These are phyloP conservation scores for Cocos nucifera DNA, from an alignment of 176 grass and related monocot species.

Conservation along the genomic window DNA sequence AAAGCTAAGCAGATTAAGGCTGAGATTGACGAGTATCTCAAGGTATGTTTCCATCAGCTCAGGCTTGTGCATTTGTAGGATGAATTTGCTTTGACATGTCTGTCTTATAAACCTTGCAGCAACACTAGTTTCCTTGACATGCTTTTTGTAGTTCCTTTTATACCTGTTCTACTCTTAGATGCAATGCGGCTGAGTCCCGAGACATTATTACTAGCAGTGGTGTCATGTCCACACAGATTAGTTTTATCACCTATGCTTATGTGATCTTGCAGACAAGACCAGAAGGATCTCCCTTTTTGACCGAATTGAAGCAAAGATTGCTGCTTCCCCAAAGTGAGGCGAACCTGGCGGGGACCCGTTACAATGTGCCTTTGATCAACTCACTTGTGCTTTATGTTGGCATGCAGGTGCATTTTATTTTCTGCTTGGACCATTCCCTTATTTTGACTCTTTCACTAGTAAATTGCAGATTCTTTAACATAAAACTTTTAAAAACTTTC, in stretches of 20 bases:
- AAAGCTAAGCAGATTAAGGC: constrained; percentile 83
- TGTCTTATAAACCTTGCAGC: too few species aligned
- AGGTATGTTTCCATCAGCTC: constrained; percentile 37
- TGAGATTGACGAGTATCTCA: constrained; percentile 92
- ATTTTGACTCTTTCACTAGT: too few species aligned
- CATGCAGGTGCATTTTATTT: constrained; percentile 54
- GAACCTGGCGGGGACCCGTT: constrained; percentile 59
- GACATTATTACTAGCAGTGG: constrained; percentile 19
- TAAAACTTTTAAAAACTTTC: too few species aligned
- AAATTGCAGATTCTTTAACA: too few species aligned
- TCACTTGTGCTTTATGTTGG: constrained; percentile 91
- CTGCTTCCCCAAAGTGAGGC: constrained; percentile 70
- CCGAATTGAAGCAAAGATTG: constrained; percentile 72
- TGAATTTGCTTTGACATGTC: too few species aligned
- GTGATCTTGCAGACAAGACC: constrained; percentile 30
- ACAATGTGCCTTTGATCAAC: constrained; percentile 86
- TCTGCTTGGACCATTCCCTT: background rate
- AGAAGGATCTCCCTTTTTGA: constrained; percentile 72
- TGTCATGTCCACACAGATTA: constrained; percentile 10
- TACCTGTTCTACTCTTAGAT: too few species aligned
- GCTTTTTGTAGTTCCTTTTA: too few species aligned
- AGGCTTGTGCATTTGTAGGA: too few species aligned
- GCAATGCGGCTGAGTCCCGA: background rate
- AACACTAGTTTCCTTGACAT: too few species aligned
- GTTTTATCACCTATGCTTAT: background rate